phyloP scores from a whole-genome alignment of 2,329 filamentous ascomycete species.

The Calonectria henricotiae region DNA sequence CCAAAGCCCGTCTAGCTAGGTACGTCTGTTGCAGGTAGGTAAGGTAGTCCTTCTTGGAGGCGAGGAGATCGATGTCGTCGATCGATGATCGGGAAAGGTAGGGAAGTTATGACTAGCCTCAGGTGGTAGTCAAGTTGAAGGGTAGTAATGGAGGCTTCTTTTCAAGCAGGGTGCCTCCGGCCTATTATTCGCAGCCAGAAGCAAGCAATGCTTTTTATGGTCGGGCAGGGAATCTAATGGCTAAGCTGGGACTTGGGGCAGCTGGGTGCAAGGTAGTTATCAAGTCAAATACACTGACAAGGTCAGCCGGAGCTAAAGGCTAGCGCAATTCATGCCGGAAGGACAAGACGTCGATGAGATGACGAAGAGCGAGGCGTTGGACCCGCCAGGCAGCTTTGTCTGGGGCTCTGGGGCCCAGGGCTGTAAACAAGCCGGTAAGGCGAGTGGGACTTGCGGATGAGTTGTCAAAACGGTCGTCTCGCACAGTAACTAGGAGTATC shows the following conservation, averaged over 20 bases:
- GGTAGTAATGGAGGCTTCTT: slow-evolving; percentile 42
- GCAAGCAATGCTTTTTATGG: slow-evolving; percentile 50
- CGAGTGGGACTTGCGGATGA: slow-evolving; percentile 55
- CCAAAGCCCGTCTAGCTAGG: slow-evolving; percentile 44
- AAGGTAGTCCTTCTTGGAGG: slow-evolving; percentile 40
- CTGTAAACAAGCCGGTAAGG: slow-evolving; percentile 42
- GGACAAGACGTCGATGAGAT: slow-evolving; percentile 51
- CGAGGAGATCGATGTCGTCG: slow-evolving; percentile 46
- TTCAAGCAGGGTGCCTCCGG: slow-evolving; percentile 51
- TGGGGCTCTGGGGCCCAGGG: slow-evolving; percentile 51
- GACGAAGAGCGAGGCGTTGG: slow-evolving; percentile 53
- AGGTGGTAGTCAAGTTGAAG: slow-evolving; percentile 51
- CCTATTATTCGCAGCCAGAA: slow-evolving; percentile 53
- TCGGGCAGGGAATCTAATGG: slow-evolving; percentile 54
- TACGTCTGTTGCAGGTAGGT: not conserved
- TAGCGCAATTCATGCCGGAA: slow-evolving; percentile 54
- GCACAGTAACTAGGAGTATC: slow-evolving; percentile 62
- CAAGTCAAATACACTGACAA: slow-evolving; percentile 53
- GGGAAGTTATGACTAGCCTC: slow-evolving; percentile 49
- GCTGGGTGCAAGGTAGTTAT: slow-evolving; percentile 54
- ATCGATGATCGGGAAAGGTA: slow-evolving; percentile 50
- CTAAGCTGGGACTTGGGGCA: slow-evolving; percentile 47
- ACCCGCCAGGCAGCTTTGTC: slow-evolving; percentile 50
- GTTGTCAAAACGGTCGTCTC: slow-evolving; percentile 59
- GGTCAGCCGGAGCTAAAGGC: slow-evolving; percentile 50